Evolutionary conservation across 768 basidiomycete species (phyloP), one percentile per base, ranked within the genome.

Genomic region (Leccinum uliginosum): DNA sequence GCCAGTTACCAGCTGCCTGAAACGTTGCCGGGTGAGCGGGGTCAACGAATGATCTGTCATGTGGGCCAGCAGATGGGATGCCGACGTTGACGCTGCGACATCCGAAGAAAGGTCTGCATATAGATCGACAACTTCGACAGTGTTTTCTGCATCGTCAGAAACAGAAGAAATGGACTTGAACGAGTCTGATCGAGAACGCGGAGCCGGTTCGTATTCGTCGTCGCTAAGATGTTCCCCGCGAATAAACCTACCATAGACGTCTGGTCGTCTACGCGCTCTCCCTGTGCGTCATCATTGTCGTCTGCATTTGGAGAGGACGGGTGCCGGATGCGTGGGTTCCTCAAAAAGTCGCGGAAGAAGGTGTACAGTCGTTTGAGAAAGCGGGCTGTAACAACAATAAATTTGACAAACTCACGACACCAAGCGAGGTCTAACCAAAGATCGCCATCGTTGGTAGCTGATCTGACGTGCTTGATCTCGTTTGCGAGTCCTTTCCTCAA

Each of bases 141-240:
- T 71, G 71, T 71, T 74, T 14, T 67, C 70, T 24, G 65, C 71
- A 23, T 67, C 64, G 63, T 53, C 67, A 46, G 51, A 70, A 55
- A 53, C 61, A 63, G 58, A 73, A 40, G 62, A 68, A 55, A 58
- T 35, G 26, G 63, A 67, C 19, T 50, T 64, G 56, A 52, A 50
- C 24, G 59, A 65, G 45, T 29, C 58, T 24, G 62, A 67, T 51
- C 55, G 63, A 10, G 64, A 68, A 7, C 48, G 67, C 35, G 59
- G 63, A 30, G 45, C 30, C 23, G 67, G 68, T 35, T 75, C 76
- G 15, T 76, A 76, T 51, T 79, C 79, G 48, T 81, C 80, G 55
- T 82, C 81, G 55, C 73, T 76, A n/a, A 82, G 65, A 7, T 65
- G 73, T 52, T 87, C 86, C 12, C 85, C 87, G 15, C 78, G 75